Base-by-base conservation (phyloP, 1,139 yeast species). In the Suhomyces terraborum region DNA sequence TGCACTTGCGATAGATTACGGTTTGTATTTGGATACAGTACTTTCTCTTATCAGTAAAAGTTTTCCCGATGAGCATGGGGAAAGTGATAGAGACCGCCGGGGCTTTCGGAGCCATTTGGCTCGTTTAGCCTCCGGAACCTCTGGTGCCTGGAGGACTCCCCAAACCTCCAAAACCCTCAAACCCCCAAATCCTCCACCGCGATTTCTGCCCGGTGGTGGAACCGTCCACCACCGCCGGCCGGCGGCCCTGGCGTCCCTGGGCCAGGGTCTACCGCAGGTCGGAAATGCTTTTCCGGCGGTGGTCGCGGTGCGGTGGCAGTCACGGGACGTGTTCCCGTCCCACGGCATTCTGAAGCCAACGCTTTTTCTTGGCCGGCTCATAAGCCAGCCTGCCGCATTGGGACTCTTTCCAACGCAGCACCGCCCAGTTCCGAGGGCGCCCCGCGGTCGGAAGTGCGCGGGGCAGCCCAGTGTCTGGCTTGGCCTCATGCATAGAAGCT, bases 291-390 rank as follows among this genome's bases (percentile, higher is more conserved):
- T 31, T 13, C 23, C 36, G 20, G 31, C 16, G 14, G 17, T 19
- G 31, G 16, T 34, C 36, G 17, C 32, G 16, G 13, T 24, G 17
- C 18, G 31, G 16, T 34, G 31, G 17, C 32, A 8, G 13, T 24
- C 27, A 24, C 16, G 27, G 27, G 27, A 24, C 27, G 16, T 12
- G 8, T 8, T 9, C 37, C 27, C 32, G 22, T 22, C 32, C 23
- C 25, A 21, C 38, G 38, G 38, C 38, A 35, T 35, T 27, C 30
- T 32, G 26, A 12, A 17, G 22, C 22, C 10, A 18, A 16, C 17
- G n/a, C 9, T 35, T 35, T 35, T 35, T 35, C 38, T 35, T 35
- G 38, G 38, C 38, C 18, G 16, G 12, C 27, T 13, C 26, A 23
- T 6, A 24, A 29, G 29, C 35, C 35, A 28, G 18, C 35, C 23